phyloP scores from a whole-genome alignment of 768 basidiomycete genomes.

The Suillus luteus region DNA sequence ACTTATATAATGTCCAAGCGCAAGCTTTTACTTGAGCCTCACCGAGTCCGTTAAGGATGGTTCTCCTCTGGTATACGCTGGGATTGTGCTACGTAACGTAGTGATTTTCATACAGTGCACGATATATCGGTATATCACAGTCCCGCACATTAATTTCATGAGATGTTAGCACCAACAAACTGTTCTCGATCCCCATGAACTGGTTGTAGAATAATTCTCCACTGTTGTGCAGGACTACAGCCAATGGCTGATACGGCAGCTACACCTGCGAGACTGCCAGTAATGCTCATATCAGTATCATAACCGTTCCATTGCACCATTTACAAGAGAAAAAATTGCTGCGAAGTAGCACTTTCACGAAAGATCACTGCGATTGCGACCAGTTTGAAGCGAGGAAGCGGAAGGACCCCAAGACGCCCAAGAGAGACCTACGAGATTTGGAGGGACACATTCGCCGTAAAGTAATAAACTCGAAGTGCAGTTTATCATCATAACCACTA shows the following conservation, averaged over 20 bases:
- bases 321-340: neutral
- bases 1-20: conserved; percentile 36
- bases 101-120: neutral
- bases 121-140: neutral
- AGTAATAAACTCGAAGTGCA: neutral
- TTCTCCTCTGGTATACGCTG: no score
- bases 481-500: neutral
- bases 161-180: neutral
- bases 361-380: neutral
- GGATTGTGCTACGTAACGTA: neutral
- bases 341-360: neutral
- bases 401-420: neutral
- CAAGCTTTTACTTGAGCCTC: conserved; percentile 26
- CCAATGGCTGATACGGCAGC: neutral
- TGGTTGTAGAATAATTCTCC: no score
- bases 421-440: neutral
- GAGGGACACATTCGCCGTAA: neutral
- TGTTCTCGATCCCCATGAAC: neutral
- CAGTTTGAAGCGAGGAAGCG: neutral
- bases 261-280: neutral
- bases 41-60: neutral
- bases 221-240: neutral
- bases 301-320: neutral
- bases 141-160: neutral
- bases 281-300: neutral